Conservation (phyloP, 352 stramenopile species). For the Pythium coloratum region DNA sequence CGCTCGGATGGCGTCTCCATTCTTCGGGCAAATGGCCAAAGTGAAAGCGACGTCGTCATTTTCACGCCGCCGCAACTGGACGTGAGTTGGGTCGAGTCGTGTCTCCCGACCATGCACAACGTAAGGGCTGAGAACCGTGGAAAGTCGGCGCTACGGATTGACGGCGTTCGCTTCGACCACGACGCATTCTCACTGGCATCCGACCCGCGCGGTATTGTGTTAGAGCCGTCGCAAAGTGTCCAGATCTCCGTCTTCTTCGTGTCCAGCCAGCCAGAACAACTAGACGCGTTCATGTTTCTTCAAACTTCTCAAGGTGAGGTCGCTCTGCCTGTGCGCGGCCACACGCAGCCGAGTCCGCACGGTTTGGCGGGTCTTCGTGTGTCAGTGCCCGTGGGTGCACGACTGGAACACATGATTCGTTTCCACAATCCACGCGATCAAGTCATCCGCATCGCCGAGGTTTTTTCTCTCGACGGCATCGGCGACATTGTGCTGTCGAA, state of each 20-base stretch:
- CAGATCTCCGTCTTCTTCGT: constrained; percentile 45
- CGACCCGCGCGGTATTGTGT: constrained; percentile 35
- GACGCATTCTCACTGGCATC: constrained; percentile 40
- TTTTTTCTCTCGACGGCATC: constrained; percentile 43
- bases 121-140: constrained; percentile 46
- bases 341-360: constrained; percentile 34
- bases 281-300: constrained; percentile 38
- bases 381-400: constrained; percentile 35
- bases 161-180: constrained; percentile 45
- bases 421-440: constrained; percentile 46
- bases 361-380: constrained; percentile 30
- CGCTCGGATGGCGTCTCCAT: constrained; percentile 44
- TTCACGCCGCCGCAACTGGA: constrained; percentile 41
- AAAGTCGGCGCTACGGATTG: constrained; percentile 30
- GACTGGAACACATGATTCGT: constrained; percentile 35
- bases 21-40: constrained; percentile 22
- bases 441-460: constrained; percentile 46
- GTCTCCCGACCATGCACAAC: constrained; percentile 29
- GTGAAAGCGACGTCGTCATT: constrained; percentile 17
- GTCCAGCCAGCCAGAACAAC: constrained; percentile 17
- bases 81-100: constrained; percentile 42
- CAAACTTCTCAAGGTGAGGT: constrained; percentile 52
- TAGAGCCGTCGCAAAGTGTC: constrained; percentile 38
- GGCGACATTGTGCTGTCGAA: constrained; percentile 27
- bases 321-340: constrained; percentile 35